Evolutionary conservation across 306 rosid genomes (phyloP).

Genomic region (Cucumis melo): DNA sequence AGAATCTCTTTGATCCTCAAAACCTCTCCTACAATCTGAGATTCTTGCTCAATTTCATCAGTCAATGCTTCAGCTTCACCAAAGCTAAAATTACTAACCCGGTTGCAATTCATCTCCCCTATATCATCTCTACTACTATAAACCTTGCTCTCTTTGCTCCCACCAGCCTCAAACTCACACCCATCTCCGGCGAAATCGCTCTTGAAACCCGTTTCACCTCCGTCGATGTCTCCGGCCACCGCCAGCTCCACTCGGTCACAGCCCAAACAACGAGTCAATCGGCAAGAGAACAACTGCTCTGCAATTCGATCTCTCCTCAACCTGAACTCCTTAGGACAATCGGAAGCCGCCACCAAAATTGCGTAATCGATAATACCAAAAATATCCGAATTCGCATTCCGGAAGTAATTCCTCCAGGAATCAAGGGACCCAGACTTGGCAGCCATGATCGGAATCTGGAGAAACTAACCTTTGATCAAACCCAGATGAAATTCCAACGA

Average conservation of each 20-base stretch:
- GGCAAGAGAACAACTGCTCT: slow-evolving; percentile 46
- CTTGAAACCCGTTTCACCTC: slow-evolving; percentile 17
- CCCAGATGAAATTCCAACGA: background rate
- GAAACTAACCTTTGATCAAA: background rate
- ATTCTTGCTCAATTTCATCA: slow-evolving; percentile 68
- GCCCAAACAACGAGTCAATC: slow-evolving; percentile 45
- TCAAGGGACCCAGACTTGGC: slow-evolving; percentile 60
- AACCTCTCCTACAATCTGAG: slow-evolving; percentile 48
- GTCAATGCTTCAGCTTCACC: slow-evolving; percentile 89
- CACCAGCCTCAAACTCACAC: slow-evolving; percentile 42
- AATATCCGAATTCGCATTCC: slow-evolving; percentile 51
- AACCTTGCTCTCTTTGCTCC: slow-evolving; percentile 81
- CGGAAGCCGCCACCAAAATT: slow-evolving; percentile 74
- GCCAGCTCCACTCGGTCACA: slow-evolving; percentile 50
- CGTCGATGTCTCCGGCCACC: slow-evolving; percentile 23
- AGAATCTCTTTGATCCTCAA: slow-evolving; percentile 64
- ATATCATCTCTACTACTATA: slow-evolving; percentile 34
- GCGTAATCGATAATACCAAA: slow-evolving; percentile 77
- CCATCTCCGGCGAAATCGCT: slow-evolving; percentile 25
- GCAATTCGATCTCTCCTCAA: slow-evolving; percentile 67
- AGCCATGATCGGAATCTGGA: slow-evolving; percentile 14
- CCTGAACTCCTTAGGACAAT: slow-evolving; percentile 70
- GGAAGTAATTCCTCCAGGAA: slow-evolving; percentile 72
- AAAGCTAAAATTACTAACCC: slow-evolving; percentile 43
- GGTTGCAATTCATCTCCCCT: slow-evolving; percentile 30